phyloP scores from a whole-genome alignment of 2,329 filamentous ascomycete genomes.

The Davidsoniella australis region DNA sequence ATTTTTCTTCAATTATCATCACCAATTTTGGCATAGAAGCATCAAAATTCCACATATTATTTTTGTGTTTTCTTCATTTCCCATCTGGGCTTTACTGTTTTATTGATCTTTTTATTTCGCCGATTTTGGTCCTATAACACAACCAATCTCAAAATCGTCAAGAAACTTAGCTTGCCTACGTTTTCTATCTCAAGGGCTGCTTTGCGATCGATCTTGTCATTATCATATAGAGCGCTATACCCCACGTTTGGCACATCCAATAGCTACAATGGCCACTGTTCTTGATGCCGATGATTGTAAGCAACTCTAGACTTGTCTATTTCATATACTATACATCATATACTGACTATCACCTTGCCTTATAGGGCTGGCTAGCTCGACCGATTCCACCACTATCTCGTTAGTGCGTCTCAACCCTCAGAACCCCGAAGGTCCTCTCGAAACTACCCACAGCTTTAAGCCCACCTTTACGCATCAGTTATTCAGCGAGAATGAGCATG shows the following conservation, averaged over 20 bases:
- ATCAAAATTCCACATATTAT: no score
- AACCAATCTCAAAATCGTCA: no score
- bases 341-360: not conserved
- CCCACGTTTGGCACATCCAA: no score
- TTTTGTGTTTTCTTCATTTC: no score
- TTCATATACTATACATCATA: no score
- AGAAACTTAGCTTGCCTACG: no score
- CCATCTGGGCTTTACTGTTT: no score
- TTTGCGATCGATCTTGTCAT: no score
- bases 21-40: not conserved
- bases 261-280: constrained; percentile 1
- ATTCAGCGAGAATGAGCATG: constrained; percentile 81
- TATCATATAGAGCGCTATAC: no score
- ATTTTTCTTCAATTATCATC: not conserved
- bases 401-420: constrained; percentile 34
- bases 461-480: constrained; percentile 83
- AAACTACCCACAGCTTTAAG: constrained; percentile 50
- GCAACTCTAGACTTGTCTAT: not conserved
- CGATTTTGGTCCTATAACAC: no score
- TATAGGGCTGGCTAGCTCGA: constrained; percentile 41
- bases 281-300: constrained; percentile 8
- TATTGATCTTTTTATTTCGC: no score
- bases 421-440: constrained; percentile 24
- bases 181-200: no score
- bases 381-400: constrained; percentile 44